phyloP scores from a whole-genome alignment of 2,329 filamentous ascomycete species.

The Hypocrella siamensis region DNA sequence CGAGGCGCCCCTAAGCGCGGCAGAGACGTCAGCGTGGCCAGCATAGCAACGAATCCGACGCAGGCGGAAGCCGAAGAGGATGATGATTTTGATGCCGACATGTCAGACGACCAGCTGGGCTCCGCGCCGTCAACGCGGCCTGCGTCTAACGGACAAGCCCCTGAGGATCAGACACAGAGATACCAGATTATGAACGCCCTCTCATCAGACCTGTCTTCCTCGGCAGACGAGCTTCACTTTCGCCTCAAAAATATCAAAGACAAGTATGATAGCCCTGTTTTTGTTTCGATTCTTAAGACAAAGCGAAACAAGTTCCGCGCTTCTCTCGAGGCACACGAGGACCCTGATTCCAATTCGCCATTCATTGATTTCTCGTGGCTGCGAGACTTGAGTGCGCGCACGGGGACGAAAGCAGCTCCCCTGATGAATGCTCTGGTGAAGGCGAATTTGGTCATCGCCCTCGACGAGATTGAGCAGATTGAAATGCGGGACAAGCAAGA shows the following conservation, averaged over 20 bases:
- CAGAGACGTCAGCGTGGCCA: slow-evolving; percentile 1
- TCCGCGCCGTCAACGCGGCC: no score
- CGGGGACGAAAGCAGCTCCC: not conserved
- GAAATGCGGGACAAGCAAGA: slow-evolving; percentile 4
- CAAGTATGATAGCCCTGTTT: no score
- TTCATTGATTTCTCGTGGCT: slow-evolving; percentile 15
- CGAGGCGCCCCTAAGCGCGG: slow-evolving; percentile 2
- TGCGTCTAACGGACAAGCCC: no score
- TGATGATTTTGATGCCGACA: not conserved
- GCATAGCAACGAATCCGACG: not conserved
- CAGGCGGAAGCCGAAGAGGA: not conserved
- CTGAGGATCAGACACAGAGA: no score
- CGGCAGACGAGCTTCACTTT: no score
- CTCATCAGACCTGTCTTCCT: no score
- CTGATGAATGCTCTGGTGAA: slow-evolving; percentile 9
- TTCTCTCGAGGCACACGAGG: not conserved
- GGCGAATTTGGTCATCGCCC: slow-evolving; percentile 20
- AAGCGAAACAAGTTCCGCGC: not conserved
- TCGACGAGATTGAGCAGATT: slow-evolving; percentile 12
- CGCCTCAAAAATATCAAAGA: no score
- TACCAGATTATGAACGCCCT: no score
- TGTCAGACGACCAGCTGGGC: not conserved
- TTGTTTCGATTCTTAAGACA: no score
- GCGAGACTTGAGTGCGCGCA: not conserved
- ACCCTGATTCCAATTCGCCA: slow-evolving; percentile 1